Conservation (phyloP, 805 yeast species). For the Candida coleopterorum region DNA sequence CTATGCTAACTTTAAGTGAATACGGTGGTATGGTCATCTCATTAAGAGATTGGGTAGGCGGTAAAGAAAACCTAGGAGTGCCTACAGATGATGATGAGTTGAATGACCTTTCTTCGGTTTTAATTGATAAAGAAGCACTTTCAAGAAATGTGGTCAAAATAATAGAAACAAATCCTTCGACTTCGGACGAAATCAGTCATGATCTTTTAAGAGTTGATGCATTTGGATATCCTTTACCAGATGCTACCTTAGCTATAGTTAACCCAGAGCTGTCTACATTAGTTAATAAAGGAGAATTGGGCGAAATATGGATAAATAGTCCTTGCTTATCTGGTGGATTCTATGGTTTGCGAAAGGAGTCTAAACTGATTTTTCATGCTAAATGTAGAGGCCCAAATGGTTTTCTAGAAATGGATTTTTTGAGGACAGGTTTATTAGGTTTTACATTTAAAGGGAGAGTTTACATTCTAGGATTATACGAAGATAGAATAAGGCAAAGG, state of each 20-base stretch:
- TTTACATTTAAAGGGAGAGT: slow-evolving; percentile 84
- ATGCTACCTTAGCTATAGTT: slow-evolving; percentile 88
- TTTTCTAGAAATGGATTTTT: slow-evolving; percentile 65
- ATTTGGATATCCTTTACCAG: slow-evolving; percentile 92
- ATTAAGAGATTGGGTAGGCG: slow-evolving; percentile 85
- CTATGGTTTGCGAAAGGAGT: slow-evolving; percentile 64
- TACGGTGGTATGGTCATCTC: slow-evolving; percentile 96
- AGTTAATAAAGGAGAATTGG: slow-evolving; percentile 74
- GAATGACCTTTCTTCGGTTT: slow-evolving; percentile 55
- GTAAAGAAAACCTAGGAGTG: slow-evolving; percentile 48
- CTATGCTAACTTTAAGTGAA: slow-evolving; percentile 82
- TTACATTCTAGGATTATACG: slow-evolving; percentile 83
- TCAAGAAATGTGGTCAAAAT: slow-evolving; percentile 69
- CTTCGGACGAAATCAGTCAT: slow-evolving; percentile 38
- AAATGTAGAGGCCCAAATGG: slow-evolving; percentile 72
- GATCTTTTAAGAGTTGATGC: slow-evolving; percentile 68
- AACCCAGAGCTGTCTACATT: slow-evolving; percentile 85
- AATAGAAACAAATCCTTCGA: slow-evolving; percentile 52
- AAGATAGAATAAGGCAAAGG: slow-evolving; percentile 82
- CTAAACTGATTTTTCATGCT: slow-evolving; percentile 76
- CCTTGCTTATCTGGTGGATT: slow-evolving; percentile 88
- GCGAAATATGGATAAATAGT: slow-evolving; percentile 97
- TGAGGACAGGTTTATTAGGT: slow-evolving; percentile 88
- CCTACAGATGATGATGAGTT: slow-evolving; percentile 32
- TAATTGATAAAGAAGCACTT: slow-evolving; percentile 69